Evolutionary conservation across 495 filamentous ascomycete genomes (phyloP).

Genomic region (Poronia punctata): DNA sequence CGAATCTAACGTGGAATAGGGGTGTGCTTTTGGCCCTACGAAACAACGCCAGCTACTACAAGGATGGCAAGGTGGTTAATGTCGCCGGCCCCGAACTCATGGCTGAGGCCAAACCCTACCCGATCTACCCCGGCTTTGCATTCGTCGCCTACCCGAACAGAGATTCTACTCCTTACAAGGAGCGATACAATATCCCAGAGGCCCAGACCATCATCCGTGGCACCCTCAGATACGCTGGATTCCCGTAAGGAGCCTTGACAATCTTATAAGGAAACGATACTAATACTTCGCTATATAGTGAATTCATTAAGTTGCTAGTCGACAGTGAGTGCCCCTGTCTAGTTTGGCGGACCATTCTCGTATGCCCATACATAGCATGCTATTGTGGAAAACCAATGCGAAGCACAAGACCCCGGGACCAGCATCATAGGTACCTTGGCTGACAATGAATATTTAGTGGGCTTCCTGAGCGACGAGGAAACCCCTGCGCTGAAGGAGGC

Average conservation of each 20-base stretch:
- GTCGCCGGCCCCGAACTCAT: conserved; percentile 65
- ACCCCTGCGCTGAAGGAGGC: conserved; percentile 53
- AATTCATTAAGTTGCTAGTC: conserved; percentile 79
- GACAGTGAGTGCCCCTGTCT: conserved; percentile 54
- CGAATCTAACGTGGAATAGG: conserved; percentile 38
- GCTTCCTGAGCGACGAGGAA: conserved; percentile 64
- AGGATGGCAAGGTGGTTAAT: conserved; percentile 66
- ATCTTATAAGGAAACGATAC: neutral
- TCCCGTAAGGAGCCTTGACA: conserved; percentile 43
- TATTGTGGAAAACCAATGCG: too few relatives aligned
- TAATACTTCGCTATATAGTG: conserved; percentile 13
- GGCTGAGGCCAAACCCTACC: conserved; percentile 83
- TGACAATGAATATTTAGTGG: conserved; percentile 3
- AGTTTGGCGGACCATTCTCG: too few relatives aligned
- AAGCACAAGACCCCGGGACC: too few relatives aligned
- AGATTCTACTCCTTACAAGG: conserved; percentile 77
- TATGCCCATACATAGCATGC: too few relatives aligned
- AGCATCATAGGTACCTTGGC: too few relatives aligned
- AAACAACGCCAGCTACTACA: conserved; percentile 79
- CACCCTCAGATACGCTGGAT: conserved; percentile 81
- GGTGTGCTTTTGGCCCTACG: conserved; percentile 81
- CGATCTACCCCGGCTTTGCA: conserved; percentile 78
- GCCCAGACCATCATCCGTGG: conserved; percentile 61
- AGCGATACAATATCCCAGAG: conserved; percentile 89
- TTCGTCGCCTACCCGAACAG: conserved; percentile 94